phyloP scores from a whole-genome alignment of 352 stramenopile genomes.

The Lagenidium sp. region DNA sequence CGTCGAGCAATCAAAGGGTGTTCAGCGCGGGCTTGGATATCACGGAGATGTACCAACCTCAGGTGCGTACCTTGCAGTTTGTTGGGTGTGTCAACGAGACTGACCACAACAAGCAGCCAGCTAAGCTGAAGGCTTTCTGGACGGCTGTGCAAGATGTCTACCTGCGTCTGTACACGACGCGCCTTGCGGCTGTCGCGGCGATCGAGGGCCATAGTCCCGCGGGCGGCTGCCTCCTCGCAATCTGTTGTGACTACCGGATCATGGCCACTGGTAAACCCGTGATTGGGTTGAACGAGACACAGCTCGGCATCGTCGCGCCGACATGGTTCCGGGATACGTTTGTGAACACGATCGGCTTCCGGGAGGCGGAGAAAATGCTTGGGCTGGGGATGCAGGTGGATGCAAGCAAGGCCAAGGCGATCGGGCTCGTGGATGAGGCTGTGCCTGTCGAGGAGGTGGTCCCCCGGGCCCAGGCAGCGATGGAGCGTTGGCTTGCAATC shows the following conservation, averaged over 20 bases:
- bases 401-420: constrained; percentile 58
- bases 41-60: constrained; percentile 87
- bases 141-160: constrained; percentile 89
- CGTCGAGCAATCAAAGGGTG: constrained; percentile 67
- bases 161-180: constrained; percentile 89
- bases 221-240: constrained; percentile 90
- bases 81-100: background rate
- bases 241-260: constrained; percentile 93
- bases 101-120: constrained; percentile 7
- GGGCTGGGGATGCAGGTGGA: constrained; percentile 72
- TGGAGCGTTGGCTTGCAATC: constrained; percentile 76
- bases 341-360: constrained; percentile 78
- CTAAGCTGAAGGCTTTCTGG: constrained; percentile 83
- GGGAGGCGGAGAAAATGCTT: constrained; percentile 81
- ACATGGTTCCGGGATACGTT: constrained; percentile 71
- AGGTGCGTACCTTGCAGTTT: constrained; percentile 24
- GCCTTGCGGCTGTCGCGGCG: constrained; percentile 78
- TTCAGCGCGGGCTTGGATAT: constrained; percentile 93
- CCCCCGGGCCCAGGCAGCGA: constrained; percentile 41
- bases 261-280: constrained; percentile 84
- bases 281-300: constrained; percentile 94
- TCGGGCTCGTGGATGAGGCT: constrained; percentile 72
- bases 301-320: constrained; percentile 87
- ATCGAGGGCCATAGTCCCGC: constrained; percentile 91
- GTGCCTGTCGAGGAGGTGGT: constrained; percentile 71